Conservation (phyloP, 345 rosid genomes). For the Camelina sativa region DNA sequence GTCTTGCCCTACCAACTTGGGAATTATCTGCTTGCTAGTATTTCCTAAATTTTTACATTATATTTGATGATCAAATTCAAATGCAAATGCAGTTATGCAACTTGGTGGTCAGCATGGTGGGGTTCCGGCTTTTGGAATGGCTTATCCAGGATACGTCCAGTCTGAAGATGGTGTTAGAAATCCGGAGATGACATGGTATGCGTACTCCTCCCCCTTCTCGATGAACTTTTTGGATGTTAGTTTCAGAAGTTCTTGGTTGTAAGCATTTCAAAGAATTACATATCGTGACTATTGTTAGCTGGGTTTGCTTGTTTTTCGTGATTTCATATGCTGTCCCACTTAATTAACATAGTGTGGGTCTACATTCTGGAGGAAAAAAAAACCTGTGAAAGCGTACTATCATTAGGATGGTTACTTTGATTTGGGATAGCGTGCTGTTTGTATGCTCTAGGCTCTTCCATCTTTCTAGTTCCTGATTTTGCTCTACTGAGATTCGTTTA, state of each 20-base stretch:
- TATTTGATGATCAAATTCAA: conserved; percentile 5
- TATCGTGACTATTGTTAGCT: conserved; percentile 8
- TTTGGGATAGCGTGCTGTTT: conserved; percentile 1
- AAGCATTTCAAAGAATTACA: conserved; percentile 10
- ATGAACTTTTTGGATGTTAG: conserved; percentile 28
- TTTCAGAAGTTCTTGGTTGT: conserved; percentile 11
- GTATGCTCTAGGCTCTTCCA: neutral
- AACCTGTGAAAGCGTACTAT: neutral
- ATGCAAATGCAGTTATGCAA: conserved; percentile 63
- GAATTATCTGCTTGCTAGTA: conserved; percentile 10
- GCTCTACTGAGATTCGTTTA: conserved; percentile 17
- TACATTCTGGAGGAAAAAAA: neutral
- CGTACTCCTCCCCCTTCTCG: conserved; percentile 18
- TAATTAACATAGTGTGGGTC: neutral
- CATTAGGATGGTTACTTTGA: conserved; percentile 26
- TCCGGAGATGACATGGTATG: conserved; percentile 98
- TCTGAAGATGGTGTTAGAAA: conserved; percentile 86
- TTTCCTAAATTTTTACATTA: neutral
- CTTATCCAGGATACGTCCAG: conserved; percentile 65
- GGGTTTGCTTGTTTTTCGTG: neutral
- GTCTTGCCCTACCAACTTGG: neutral
- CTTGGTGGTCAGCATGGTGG: conserved; percentile 97
- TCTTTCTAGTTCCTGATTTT: conserved; percentile 21
- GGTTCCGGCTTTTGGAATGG: conserved; percentile 97
- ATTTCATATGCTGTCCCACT: conserved; percentile 12